Evolutionary conservation across 208 protist genomes (phyloP).

Genomic region (Trypanosoma conorhini): DNA sequence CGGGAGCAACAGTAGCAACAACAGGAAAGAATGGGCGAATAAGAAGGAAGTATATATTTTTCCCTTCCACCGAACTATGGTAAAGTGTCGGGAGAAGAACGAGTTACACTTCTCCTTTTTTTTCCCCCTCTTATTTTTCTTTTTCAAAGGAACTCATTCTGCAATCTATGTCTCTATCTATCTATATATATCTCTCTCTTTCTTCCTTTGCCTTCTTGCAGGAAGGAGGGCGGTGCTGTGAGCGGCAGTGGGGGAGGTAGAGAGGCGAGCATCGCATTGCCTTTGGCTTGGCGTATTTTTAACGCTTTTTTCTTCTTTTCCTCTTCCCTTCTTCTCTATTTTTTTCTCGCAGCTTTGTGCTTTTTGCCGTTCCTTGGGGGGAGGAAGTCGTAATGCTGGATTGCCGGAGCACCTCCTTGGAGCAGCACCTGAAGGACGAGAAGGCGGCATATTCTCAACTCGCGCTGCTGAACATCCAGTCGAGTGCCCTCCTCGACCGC

Average conservation of each 20-base stretch:
- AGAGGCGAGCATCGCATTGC: background rate
- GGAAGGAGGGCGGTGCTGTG: background rate
- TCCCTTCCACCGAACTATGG: too few species aligned
- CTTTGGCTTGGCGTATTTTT: background rate
- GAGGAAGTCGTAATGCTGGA: background rate
- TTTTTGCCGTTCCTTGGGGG: background rate
- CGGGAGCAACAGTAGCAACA: background rate
- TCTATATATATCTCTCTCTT: too few species aligned
- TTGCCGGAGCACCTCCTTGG: conserved; percentile 6
- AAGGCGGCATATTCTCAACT: conserved; percentile 10
- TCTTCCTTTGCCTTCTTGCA: background rate
- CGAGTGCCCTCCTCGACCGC: conserved; percentile 12
- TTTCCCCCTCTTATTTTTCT: too few species aligned
- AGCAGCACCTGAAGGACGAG: conserved; percentile 26
- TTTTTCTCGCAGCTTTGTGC: background rate
- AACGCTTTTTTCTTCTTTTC: conserved; percentile 4
- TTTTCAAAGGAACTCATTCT: too few species aligned
- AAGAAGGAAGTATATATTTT: background rate
- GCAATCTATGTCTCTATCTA: too few species aligned
- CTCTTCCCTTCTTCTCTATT: conserved; percentile 23
- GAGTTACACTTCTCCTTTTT: too few species aligned
- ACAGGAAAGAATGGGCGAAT: background rate
- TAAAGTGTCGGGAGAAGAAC: too few species aligned
- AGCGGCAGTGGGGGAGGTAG: background rate
- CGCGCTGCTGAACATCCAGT: conserved; percentile 19